phyloP scores from a whole-genome alignment of 139 green algal species.

The Deuterostichococcus epilithicus region DNA sequence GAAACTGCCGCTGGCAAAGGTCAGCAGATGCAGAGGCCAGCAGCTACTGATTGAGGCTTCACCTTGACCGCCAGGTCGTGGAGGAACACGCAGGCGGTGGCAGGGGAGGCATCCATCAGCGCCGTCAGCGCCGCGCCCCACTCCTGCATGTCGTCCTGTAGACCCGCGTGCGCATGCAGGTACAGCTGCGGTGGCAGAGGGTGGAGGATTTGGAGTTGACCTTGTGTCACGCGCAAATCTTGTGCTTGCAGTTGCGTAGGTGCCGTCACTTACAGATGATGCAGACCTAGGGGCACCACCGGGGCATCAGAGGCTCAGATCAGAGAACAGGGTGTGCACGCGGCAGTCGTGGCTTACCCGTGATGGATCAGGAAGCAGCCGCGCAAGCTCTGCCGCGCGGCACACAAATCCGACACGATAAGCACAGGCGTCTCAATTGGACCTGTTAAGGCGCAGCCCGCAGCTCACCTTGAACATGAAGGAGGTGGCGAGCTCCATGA shows the following conservation, averaged over 20 bases:
- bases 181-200: constrained; percentile 9
- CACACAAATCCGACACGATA: background rate
- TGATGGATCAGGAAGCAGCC: too few relatives aligned
- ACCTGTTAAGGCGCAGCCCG: background rate
- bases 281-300: background rate
- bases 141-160: constrained; percentile 18
- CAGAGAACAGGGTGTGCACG: background rate
- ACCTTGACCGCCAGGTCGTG: background rate
- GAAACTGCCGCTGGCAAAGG: too few relatives aligned
- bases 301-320: background rate
- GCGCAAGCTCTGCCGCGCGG: background rate
- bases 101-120: constrained; percentile 6
- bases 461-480: constrained; percentile 5
- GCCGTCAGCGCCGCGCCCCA: constrained; percentile 7
- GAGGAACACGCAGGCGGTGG: background rate
- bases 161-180: constrained; percentile 2
- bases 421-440: background rate
- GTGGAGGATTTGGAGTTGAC: background rate
- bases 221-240: too few relatives aligned
- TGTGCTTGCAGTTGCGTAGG: too few relatives aligned
- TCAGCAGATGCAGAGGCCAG: too few relatives aligned
- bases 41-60: too few relatives aligned
- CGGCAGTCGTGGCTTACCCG: background rate
- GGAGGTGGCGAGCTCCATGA: background rate
- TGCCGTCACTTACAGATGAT: background rate